Evolutionary conservation across 139 green algal genomes (phyloP), one percentile per base, ranked within the genome.

Genomic region (Chlorella ohadii): DNA sequence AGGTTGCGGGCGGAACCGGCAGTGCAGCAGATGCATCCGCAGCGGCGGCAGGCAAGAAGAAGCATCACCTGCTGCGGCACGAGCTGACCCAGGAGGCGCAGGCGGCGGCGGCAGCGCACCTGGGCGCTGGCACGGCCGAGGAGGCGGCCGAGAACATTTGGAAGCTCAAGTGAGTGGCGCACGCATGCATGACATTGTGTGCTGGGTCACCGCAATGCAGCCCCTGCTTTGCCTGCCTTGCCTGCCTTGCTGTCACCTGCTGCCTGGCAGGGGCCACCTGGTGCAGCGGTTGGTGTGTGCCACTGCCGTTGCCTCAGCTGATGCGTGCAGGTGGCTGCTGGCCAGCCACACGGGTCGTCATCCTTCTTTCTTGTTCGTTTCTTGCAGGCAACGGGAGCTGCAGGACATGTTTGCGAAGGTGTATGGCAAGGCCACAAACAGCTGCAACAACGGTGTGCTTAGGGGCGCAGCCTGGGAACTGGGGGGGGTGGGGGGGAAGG

Each of bases 391-490:
- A 59, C 76, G 76, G 28, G 76, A 82, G 57, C 28, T 82, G 36
- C 76, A 82, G 38, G 76, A 82, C 13, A 27, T 63, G 3, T 82
- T 82, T 59, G 57, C 76, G 0, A 66, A 57, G 15, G 56, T 71
- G 19, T 82, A 82, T n/a, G 56, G 57, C 34, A 56, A 20, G 31
- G 41, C 38, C 23, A 82, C 76, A 33, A 67, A 51, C 59, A 61
- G 34, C 13, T 82, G 76, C 76, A 82, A 82, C 76, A 82, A 82
- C n/a, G 76, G 76, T 82, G 76, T 38, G 76, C 17, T 65, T 33
- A 33, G 41, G n/a, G 11, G 28, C 12, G 64, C 64, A 39, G 17
- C 33, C 7, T 6, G 59, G 59, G 59, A 22, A 31, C n/a, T n/a
- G n/a, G n/a, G n/a, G n/a, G n/a, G n/a, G n/a, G n/a, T n/a, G n/a